phyloP scores from a whole-genome alignment of 169 alveolate species.

The Cystoisospora suis region DNA sequence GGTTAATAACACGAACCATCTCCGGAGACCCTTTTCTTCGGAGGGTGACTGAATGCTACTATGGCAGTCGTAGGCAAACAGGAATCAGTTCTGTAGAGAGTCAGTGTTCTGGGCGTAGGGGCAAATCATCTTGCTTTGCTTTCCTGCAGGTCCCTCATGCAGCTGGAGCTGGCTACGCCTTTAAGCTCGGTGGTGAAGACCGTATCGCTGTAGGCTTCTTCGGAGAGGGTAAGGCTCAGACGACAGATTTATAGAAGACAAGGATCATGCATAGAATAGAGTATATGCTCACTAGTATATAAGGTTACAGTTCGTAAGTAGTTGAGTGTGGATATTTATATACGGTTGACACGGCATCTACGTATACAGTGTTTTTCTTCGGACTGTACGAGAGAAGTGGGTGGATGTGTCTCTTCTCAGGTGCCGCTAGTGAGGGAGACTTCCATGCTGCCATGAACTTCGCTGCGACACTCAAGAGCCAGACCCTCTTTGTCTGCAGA shows the following conservation, averaged over 20 bases:
- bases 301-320: too few relatives aligned
- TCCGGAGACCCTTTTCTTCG: too few relatives aligned
- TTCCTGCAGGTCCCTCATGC: conserved; percentile 92
- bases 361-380: too few relatives aligned
- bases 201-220: conserved; percentile 90
- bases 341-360: too few relatives aligned
- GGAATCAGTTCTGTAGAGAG: too few relatives aligned
- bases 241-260: not conserved
- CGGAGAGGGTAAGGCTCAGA: conserved; percentile 94
- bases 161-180: conserved; percentile 95
- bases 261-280: not conserved
- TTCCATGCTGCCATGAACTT: conserved; percentile 95
- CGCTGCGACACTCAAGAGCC: conserved; percentile 90
- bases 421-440: conserved; percentile 98
- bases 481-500: conserved; percentile 93
- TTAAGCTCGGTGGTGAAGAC: conserved; percentile 81
- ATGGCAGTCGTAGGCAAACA: too few relatives aligned
- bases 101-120: too few relatives aligned
- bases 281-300: not conserved
- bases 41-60: too few relatives aligned
- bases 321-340: too few relatives aligned
- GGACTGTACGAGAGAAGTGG: too few relatives aligned
- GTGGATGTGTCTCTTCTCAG: not conserved
- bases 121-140: conserved; percentile 13
- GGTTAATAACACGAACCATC: too few relatives aligned